phyloP scores from a whole-genome alignment of 2,329 filamentous ascomycete genomes.

The Aspergillus fumigatus region DNA sequence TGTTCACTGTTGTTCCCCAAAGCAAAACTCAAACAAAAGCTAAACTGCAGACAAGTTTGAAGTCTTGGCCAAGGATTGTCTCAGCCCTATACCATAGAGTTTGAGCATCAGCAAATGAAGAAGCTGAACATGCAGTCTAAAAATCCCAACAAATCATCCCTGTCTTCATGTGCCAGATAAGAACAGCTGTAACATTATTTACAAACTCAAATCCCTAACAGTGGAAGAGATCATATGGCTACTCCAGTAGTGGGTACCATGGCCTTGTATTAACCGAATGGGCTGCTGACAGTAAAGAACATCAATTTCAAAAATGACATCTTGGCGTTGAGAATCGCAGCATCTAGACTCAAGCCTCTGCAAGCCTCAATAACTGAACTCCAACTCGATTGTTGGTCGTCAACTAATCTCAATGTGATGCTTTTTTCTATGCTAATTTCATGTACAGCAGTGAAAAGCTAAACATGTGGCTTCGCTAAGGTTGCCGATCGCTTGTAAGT shows the following conservation, averaged over 20 bases:
- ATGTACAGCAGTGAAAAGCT: neutral
- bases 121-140: too few species aligned
- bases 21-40: neutral
- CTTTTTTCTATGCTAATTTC: neutral
- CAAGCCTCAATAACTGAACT: neutral
- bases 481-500: neutral
- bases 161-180: neutral
- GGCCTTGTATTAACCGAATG: neutral
- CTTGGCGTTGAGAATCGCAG: neutral
- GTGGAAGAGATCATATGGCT: neutral
- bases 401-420: neutral
- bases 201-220: neutral
- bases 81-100: neutral
- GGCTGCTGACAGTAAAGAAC: neutral
- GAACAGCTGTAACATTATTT: neutral
- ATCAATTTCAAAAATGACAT: neutral
- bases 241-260: neutral
- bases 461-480: neutral
- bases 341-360: neutral
- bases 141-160: neutral
- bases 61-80: neutral
- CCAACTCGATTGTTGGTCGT: neutral
- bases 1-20: neutral
- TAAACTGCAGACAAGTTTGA: neutral
- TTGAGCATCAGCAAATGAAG: neutral